These are phyloP conservation scores for Jaminaea rosea DNA, from an alignment of 1,284 basidiomycete species.

Conservation along the genomic window DNA sequence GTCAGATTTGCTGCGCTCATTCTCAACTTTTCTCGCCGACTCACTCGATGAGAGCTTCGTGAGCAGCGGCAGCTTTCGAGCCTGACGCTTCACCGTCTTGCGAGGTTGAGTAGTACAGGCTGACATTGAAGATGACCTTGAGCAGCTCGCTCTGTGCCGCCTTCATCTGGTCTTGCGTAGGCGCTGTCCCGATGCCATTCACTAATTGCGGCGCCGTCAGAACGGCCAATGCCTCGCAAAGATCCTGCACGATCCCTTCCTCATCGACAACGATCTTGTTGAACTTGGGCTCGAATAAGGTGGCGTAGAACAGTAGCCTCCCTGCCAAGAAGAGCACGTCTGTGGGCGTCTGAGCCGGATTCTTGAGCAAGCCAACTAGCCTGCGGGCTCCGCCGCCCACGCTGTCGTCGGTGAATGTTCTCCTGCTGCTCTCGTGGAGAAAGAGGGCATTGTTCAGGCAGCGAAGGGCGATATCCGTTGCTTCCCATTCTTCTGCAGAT, in stretches of 20 bases:
- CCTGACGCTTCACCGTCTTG: no score
- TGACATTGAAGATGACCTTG: slow-evolving; percentile 36
- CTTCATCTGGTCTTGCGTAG: no score
- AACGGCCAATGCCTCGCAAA: background rate
- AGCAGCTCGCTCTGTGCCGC: slow-evolving; percentile 27
- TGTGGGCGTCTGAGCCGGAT: slow-evolving; percentile 12
- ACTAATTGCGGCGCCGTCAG: no score
- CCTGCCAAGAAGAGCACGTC: slow-evolving; percentile 31
- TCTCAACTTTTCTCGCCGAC: no score
- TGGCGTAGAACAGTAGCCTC: slow-evolving; percentile 34
- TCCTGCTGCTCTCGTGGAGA: slow-evolving; percentile 20
- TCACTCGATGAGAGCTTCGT: no score
- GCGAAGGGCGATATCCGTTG: slow-evolving; percentile 29
- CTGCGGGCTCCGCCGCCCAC: slow-evolving; percentile 22
- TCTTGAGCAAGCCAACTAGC: slow-evolving; percentile 15
- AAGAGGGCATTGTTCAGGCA: slow-evolving; percentile 38
- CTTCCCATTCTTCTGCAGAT: slow-evolving; percentile 2
- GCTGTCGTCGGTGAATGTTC: slow-evolving; percentile 17
- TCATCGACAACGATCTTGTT: slow-evolving; percentile 25
- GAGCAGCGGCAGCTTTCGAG: no score
- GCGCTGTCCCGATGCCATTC: no score
- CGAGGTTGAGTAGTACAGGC: slow-evolving; percentile 34
- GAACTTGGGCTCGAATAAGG: slow-evolving; percentile 34
- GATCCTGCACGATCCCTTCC: slow-evolving; percentile 10
- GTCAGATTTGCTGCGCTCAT: no score